Conservation (phyloP, 345 rosid species). For the Populus euphratica region DNA sequence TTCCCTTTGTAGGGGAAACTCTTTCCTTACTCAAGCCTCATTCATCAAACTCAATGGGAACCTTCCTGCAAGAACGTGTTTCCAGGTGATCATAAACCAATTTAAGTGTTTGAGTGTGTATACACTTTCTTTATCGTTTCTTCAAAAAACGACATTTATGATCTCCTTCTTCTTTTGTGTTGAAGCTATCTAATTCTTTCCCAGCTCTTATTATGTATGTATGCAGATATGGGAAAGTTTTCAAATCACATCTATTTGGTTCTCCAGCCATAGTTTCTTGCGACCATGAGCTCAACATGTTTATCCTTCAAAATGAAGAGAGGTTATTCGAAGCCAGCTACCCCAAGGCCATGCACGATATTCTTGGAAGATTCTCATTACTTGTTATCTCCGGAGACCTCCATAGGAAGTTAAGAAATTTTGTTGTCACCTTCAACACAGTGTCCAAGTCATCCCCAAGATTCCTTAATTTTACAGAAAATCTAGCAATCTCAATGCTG, state of each 20-base stretch:
- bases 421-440: slow-evolving; percentile 47
- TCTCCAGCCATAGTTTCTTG: slow-evolving; percentile 78
- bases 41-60: slow-evolving; percentile 56
- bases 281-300: slow-evolving; percentile 69
- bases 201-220: background rate
- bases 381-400: slow-evolving; percentile 55
- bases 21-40: slow-evolving; percentile 76
- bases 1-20: slow-evolving; percentile 77
- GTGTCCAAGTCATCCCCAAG: slow-evolving; percentile 44
- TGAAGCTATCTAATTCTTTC: background rate
- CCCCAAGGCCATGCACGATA: slow-evolving; percentile 70
- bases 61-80: slow-evolving; percentile 60
- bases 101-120: too few species aligned
- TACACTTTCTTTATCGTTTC: background rate
- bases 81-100: slow-evolving; percentile 38
- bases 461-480: slow-evolving; percentile 45
- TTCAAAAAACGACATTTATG: background rate
- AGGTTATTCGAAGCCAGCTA: slow-evolving; percentile 61
- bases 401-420: slow-evolving; percentile 64
- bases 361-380: slow-evolving; percentile 64
- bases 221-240: slow-evolving; percentile 68
- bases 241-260: slow-evolving; percentile 78
- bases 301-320: slow-evolving; percentile 80
- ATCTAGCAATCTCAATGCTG: slow-evolving; percentile 49
- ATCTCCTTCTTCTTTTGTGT: background rate